phyloP scores from a whole-genome alignment of 805 yeast species.

The Wickerhamomyces hampshirensis region DNA sequence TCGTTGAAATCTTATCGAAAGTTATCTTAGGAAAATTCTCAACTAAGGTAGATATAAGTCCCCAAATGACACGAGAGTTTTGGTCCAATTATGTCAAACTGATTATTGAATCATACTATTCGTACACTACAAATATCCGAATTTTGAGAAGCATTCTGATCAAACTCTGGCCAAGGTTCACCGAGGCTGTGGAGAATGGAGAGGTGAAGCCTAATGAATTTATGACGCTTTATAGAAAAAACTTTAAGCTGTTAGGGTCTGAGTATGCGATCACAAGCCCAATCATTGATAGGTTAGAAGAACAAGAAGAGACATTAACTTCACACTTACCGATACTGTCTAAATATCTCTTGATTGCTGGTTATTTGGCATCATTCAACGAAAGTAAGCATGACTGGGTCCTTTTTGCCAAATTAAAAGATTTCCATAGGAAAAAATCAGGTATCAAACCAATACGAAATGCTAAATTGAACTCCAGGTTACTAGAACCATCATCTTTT shows the following conservation, averaged over 20 bases:
- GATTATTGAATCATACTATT: conserved; percentile 21
- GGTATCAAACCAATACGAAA: conserved; percentile 35
- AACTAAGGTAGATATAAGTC: background rate
- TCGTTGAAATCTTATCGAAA: conserved; percentile 7
- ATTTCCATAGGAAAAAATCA: conserved; percentile 33
- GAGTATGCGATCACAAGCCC: conserved; percentile 26
- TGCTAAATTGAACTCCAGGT: conserved; percentile 47
- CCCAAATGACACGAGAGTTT: conserved; percentile 6
- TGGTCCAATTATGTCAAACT: conserved; percentile 21
- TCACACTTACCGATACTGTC: conserved; percentile 55
- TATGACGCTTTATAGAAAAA: conserved; percentile 25
- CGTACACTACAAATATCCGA: conserved; percentile 20
- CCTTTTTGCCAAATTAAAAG: conserved; percentile 61
- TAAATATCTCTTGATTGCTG: conserved; percentile 71
- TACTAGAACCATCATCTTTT: conserved; percentile 68
- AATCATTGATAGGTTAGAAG: conserved; percentile 15
- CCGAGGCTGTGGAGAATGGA: conserved; percentile 13
- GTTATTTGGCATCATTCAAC: conserved; percentile 77
- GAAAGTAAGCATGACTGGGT: conserved; percentile 66
- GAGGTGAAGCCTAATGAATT: conserved; percentile 15
- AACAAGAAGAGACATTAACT: conserved; percentile 6
- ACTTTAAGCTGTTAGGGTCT: conserved; percentile 27
- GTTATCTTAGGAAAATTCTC: conserved; percentile 12
- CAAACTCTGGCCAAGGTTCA: conserved; percentile 22
- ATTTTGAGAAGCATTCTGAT: conserved; percentile 14